A percentile compares a stretch with the other conserved stretches of the same genome.
phyloP scores from a whole-genome alignment of 805 yeast species.

The Metschnikowia lachancei region DNA sequence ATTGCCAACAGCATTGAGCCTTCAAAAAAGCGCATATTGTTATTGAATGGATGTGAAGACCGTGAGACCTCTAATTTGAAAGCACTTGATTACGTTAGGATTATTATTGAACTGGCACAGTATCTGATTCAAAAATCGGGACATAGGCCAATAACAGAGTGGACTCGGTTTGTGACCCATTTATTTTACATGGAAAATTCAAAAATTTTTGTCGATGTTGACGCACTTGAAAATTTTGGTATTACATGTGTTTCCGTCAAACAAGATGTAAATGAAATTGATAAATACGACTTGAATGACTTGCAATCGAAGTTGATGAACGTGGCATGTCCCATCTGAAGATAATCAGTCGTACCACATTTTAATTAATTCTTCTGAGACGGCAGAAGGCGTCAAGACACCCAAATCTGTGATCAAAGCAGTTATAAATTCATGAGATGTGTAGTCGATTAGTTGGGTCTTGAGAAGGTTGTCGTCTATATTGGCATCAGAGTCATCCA shows the following conservation, averaged over 20 bases:
- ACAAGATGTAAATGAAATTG: constrained; percentile 20
- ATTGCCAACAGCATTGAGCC: constrained; percentile 29
- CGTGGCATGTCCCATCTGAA: background rate
- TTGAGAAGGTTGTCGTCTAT: constrained; percentile 25
- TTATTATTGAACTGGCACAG: constrained; percentile 53
- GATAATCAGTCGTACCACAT: constrained; percentile 86
- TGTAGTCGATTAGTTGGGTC: constrained; percentile 68
- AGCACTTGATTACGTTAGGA: constrained; percentile 56
- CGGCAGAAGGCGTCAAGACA: constrained; percentile 95
- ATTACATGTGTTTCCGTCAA: constrained; percentile 47
- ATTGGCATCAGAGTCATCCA: constrained; percentile 24
- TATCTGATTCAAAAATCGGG: constrained; percentile 44
- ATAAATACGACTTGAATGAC: constrained; percentile 43
- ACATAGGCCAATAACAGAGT: constrained; percentile 20
- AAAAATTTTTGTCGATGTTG: constrained; percentile 49
- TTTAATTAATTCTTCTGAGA: constrained; percentile 95
- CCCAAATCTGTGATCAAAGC: constrained; percentile 96
- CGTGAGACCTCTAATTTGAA: constrained; percentile 73
- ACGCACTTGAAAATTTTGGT: constrained; percentile 39
- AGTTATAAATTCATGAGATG: constrained; percentile 93
- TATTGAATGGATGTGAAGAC: constrained; percentile 73
- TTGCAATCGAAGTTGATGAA: constrained; percentile 23
- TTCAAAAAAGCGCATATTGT: constrained; percentile 49
- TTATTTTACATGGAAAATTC: constrained; percentile 52
- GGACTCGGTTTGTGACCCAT: constrained; percentile 60